Conservation (phyloP, 2,329 filamentous ascomycete genomes). For the Trichoderma lentiforme region DNA sequence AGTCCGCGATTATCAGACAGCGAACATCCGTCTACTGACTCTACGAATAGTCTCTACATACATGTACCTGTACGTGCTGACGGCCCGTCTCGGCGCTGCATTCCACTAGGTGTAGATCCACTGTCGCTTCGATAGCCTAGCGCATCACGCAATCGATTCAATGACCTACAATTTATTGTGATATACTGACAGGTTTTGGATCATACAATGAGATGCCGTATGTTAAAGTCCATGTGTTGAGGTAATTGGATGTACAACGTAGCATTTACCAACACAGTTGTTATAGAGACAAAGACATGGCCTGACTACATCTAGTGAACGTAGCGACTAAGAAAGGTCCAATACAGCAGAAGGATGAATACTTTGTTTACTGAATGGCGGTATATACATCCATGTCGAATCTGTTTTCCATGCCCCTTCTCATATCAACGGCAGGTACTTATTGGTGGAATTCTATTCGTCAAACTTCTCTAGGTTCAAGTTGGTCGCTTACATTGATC, state of each 20-base stretch:
- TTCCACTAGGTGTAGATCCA: background rate
- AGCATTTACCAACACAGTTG: background rate
- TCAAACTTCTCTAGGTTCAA: background rate
- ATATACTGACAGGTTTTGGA: background rate
- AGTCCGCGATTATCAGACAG: background rate
- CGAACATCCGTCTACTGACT: background rate
- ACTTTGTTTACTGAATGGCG: background rate
- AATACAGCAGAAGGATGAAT: background rate
- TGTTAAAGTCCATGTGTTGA: background rate
- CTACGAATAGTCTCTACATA: background rate
- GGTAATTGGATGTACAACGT: background rate
- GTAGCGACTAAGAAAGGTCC: too few species aligned
- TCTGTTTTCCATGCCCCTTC: background rate
- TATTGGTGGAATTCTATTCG: background rate
- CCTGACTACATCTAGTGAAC: background rate
- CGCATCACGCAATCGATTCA: background rate
- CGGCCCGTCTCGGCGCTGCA: background rate
- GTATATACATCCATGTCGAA: background rate
- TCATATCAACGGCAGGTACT: background rate
- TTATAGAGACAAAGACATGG: too few species aligned
- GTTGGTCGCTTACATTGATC: background rate
- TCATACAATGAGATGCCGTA: background rate
- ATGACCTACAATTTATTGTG: background rate
- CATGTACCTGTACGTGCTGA: background rate
- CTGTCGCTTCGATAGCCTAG: conserved; percentile 7